Base-by-base conservation (phyloP, 2,329 filamentous ascomycete species). In the Periconia sp. region DNA sequence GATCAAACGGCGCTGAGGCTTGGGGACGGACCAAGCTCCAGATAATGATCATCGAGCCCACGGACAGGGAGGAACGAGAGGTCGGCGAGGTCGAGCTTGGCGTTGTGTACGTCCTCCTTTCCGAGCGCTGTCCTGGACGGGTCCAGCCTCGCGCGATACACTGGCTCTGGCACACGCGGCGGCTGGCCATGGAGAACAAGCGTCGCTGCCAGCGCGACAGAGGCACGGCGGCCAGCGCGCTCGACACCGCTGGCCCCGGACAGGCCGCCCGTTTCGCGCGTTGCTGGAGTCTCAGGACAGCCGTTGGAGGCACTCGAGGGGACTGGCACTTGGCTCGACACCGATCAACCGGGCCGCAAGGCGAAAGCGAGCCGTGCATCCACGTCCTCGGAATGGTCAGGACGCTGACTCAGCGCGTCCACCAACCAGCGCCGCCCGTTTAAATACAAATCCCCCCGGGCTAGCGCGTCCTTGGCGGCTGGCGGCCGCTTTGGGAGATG, bases 1-100 rank as follows among this genome's bases (percentile, higher is more conserved):
- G 65, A 68, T 69, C 66, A 69, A 69, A 68, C 66, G 66, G 65
- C 44, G 62, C 57, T 63, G 59, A 63, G 61, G 60, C 63, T 57
- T 57, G 57, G 48, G 36, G 50, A 51, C 52, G 59, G 56, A 49
- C 63, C 56, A 56, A 60, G 57, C 57, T 21, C 43, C 48, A 55
- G 47, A 61, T 63, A 52, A 51, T 54, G 61, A 68, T 68, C 63
- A 58, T 54, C 63, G 52, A 54, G 54, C 46, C 46, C 50, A 57
- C 45, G 36, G 49, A 46, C 44, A 48, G 59, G 54, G 51, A 54
- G 50, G 46, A 52, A 48, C 49, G 54, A 50, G 52, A 67, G 63
- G 65, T 69, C 66, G 66, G 63, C 66, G 66, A 68, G 57, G 59
- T 63, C 29, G 31, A 8, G 21, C 61, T 65, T 65, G 60, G 61